Conservation (phyloP, 2,329 filamentous ascomycete species). For the Lojkania enalia region DNA sequence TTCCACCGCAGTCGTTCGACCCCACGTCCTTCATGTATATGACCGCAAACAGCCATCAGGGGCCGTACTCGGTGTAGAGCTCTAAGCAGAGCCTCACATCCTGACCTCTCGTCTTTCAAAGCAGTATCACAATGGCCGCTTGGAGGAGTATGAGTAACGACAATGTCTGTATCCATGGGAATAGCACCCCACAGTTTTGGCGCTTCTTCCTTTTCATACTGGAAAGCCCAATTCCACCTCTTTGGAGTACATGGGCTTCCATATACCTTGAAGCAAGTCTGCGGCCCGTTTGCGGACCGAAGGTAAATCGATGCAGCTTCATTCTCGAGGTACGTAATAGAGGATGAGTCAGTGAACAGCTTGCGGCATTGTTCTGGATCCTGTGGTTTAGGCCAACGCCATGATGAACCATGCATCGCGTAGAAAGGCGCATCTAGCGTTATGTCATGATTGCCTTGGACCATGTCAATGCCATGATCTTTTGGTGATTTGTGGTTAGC, state of each 20-base stretch:
- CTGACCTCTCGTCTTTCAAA: conserved; percentile 44
- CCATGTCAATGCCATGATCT: conserved; percentile 7
- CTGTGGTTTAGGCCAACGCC: conserved; percentile 62
- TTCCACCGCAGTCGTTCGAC: conserved; percentile 65
- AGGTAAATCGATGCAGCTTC: conserved; percentile 59
- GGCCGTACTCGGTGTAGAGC: conserved; percentile 66
- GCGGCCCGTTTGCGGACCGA: conserved; percentile 57
- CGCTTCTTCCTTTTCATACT: conserved; percentile 57
- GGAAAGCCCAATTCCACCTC: conserved; percentile 67
- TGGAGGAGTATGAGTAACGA: conserved; percentile 73
- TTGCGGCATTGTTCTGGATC: conserved; percentile 57
- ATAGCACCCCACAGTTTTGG: conserved; percentile 62
- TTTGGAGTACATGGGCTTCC: conserved; percentile 68
- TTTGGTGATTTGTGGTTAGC: conserved; percentile 1
- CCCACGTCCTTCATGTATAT: conserved; percentile 71
- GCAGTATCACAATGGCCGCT: conserved; percentile 59
- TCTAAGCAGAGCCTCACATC: conserved; percentile 63
- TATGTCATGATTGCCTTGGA: conserved; percentile 72
- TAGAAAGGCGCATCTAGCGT: conserved; percentile 70
- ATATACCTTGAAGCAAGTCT: conserved; percentile 67
- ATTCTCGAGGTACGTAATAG: conserved; percentile 68
- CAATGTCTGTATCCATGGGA: conserved; percentile 64
- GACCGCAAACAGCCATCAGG: conserved; percentile 68
- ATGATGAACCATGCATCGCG: conserved; percentile 54
- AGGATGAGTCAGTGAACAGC: conserved; percentile 54